These are phyloP conservation scores for Ceratocystis alfenasii DNA, from an alignment of 2,329 filamentous ascomycete genomes.

Conservation along the genomic window DNA sequence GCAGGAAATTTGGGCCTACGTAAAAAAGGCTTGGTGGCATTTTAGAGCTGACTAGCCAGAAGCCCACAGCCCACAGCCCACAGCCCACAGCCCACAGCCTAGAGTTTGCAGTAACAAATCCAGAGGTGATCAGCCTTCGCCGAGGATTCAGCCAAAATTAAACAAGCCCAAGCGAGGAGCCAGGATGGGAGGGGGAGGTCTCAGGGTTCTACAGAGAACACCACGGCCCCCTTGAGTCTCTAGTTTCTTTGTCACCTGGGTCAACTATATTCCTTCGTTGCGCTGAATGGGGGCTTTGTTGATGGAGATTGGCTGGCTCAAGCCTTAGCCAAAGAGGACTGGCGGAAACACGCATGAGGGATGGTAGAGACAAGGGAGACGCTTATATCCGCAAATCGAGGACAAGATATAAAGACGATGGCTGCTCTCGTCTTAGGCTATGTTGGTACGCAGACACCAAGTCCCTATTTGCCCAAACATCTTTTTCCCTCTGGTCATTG, in stretches of 20 bases:
- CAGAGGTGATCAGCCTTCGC: background rate
- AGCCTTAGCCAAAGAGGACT: background rate
- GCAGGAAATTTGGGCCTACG: background rate
- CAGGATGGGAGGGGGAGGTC: background rate
- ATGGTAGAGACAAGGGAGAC: background rate
- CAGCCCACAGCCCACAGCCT: no score
- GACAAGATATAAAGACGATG: background rate
- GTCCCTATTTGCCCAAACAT: background rate
- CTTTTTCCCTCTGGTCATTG: background rate
- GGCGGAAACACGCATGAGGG: background rate
- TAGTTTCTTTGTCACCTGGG: background rate
- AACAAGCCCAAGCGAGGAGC: constrained; percentile 3
- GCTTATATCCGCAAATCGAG: background rate
- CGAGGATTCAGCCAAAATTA: constrained; percentile 9
- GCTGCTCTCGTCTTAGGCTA: background rate
- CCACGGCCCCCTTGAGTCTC: background rate
- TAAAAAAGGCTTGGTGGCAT: background rate
- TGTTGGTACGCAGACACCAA: background rate
- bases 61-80: no score
- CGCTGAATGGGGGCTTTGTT: background rate
- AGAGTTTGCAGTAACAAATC: no score
- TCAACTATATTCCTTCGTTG: background rate
- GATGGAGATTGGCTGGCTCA: background rate
- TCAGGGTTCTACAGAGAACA: background rate
- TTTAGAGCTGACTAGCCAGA: background rate